Percentiles rank a stretch among this genome's conserved stretches.
phyloP scores from a whole-genome alignment of 305 asterid species.

The Solanum hybrid region DNA sequence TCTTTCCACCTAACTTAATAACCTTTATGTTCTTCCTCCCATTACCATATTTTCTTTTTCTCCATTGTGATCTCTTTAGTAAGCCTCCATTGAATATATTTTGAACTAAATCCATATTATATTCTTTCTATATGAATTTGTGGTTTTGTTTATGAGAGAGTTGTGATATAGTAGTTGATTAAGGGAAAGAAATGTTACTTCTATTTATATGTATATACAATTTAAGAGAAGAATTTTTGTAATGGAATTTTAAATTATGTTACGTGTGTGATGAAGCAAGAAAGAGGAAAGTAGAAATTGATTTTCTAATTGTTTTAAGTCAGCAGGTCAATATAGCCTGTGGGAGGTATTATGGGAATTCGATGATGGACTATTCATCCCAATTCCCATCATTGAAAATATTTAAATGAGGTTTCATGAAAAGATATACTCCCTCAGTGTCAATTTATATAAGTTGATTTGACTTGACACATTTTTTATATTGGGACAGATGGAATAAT shows the following conservation, averaged over 20 bases:
- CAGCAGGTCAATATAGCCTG: conserved; percentile 2
- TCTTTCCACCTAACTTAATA: conserved; percentile 19
- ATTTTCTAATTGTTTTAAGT: background rate
- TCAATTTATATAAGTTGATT: too few relatives aligned
- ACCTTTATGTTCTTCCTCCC: conserved; percentile 18
- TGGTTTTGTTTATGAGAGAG: background rate
- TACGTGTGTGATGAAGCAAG: background rate
- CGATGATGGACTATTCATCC: background rate
- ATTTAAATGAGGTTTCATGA: background rate
- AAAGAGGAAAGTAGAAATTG: background rate
- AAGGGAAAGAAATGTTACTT: background rate
- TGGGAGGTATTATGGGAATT: background rate
- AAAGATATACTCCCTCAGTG: background rate
- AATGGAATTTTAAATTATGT: background rate
- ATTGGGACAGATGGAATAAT: too few relatives aligned
- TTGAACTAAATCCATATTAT: background rate
- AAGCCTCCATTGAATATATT: conserved; percentile 10
- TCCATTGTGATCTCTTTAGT: conserved; percentile 10
- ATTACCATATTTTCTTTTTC: conserved; percentile 25
- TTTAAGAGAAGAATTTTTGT: background rate
- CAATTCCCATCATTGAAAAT: background rate
- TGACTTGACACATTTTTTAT: too few relatives aligned
- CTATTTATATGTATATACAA: background rate
- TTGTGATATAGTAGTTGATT: background rate
- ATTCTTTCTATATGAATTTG: background rate